phyloP scores from a whole-genome alignment of 176 grass and related monocot genomes.

The Carex myosuroides region DNA sequence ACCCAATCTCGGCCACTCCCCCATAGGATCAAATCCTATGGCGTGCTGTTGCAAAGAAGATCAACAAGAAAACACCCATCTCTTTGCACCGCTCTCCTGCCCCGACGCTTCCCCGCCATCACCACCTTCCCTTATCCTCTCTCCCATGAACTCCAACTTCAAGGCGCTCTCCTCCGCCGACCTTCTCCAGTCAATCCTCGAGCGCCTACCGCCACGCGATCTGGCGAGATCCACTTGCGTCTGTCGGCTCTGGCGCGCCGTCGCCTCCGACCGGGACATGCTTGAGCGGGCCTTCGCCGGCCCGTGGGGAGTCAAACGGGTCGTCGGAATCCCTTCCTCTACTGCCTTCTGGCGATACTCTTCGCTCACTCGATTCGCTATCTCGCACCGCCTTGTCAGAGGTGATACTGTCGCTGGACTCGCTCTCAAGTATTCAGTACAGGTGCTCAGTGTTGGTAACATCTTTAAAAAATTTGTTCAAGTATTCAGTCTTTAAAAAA shows the following conservation, averaged over 20 bases:
- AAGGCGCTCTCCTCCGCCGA: conserved; percentile 40
- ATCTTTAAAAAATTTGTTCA: not conserved
- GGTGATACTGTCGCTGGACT: conserved; percentile 61
- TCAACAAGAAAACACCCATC: conserved; percentile 7
- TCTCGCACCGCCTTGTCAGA: conserved; percentile 58
- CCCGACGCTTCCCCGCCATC: not conserved
- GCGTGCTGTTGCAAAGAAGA: conserved; percentile 28
- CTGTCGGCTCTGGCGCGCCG: conserved; percentile 57
- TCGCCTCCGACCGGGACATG: conserved; percentile 65
- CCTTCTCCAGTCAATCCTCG: conserved; percentile 62
- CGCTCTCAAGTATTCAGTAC: conserved; percentile 83
- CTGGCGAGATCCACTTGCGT: conserved; percentile 77
- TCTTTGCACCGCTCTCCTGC: not conserved
- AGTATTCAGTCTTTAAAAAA: too few relatives aligned
- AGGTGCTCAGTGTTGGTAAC: conserved; percentile 26
- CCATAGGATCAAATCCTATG: conserved; percentile 29
- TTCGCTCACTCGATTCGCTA: conserved; percentile 56
- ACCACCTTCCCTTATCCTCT: not conserved
- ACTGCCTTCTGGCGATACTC: conserved; percentile 63
- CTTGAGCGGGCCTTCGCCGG: conserved; percentile 51
- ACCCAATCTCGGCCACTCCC: not conserved
- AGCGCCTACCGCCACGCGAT: conserved; percentile 44
- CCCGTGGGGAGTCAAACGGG: conserved; percentile 57
- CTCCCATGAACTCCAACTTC: conserved; percentile 44
- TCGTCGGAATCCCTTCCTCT: conserved; percentile 57